Percentiles rank a stretch among this genome's conserved stretches.
Evolutionary conservation across 75 land plant species (phyloP).

Genomic region (Adiantum capillusveneris): DNA sequence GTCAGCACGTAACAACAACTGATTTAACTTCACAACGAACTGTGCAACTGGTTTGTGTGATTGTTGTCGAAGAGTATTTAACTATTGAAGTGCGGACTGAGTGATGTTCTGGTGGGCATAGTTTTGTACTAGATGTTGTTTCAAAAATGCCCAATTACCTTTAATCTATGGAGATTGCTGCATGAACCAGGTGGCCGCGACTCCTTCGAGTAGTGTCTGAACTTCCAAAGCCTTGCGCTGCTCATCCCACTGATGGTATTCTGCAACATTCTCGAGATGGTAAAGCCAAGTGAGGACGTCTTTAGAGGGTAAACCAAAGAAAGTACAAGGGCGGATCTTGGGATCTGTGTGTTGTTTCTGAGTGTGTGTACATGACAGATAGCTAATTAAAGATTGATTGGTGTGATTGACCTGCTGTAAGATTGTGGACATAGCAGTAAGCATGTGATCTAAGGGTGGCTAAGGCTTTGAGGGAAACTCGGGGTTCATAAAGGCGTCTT

Average conservation of each 20-base stretch:
- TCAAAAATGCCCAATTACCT: neutral
- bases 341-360: no score
- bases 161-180: neutral
- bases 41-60: conserved; percentile 1
- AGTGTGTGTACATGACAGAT: neutral
- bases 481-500: no score
- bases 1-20: neutral
- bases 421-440: conserved; percentile 1
- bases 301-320: neutral
- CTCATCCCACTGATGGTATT: neutral
- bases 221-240: neutral
- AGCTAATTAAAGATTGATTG: no score
- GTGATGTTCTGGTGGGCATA: conserved; percentile 3
- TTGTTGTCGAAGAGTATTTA: conserved; percentile 1
- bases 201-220: neutral
- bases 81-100: neutral
- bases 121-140: neutral
- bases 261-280: neutral
- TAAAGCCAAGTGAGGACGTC: conserved; percentile 1
- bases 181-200: conserved; percentile 4
- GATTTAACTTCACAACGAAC: conserved; percentile 1
- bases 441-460: conserved; percentile 2
- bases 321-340: no score
- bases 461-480: neutral
- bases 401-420: neutral